Evolutionary conservation across 1,284 basidiomycete genomes (phyloP), one percentile per base, ranked within the genome.

Genomic region (Trametes pubescens): DNA sequence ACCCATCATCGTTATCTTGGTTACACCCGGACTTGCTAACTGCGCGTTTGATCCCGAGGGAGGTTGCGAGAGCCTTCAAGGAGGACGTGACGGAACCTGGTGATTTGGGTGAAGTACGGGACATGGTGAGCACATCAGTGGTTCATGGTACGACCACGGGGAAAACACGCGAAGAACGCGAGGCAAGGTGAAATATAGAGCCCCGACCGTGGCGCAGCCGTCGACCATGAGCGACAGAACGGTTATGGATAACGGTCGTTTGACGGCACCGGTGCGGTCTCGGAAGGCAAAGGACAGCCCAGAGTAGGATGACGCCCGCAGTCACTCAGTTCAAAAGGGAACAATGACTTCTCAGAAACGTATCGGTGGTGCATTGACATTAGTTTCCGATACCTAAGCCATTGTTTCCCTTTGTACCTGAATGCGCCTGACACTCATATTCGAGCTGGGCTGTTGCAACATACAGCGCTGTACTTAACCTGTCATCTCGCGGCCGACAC

Each of bases 1-100:
- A 51, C 46, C 53, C 40, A 32, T 21, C 48, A 40, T 65, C 64
- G 26, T 47, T n/a, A 24, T 62, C 60, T 57, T 61, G 59, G 38
- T 13, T 54, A 35, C 68, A 59, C 3, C 49, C 24, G 38, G 75
- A 74, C 71, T 79, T 79, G 48, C 75, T 74, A 34, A 78, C 69
- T 47, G 77, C 74, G 46, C 86, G 85, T 73, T 86, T 89, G 67
- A 91, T 80, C 35, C 89, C 89, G 37, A 92, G 78, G 10, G 91
- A 91, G 55, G 78, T 86, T 26, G 89, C 90, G 48, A 93, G 77
- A 0, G 89, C 86, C 74, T 82, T 89, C 65, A 92, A 82, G 37
- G 90, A 91, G 0, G 88, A 90, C 40, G 81, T 79, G 21, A 91
- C 83, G 13, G 85, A 81, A 18, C 79, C 87, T 86, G 74, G 55